These are phyloP conservation scores for Pseudopyricularia javanii DNA, from an alignment of 2,329 filamentous ascomycete genomes.

Conservation along the genomic window DNA sequence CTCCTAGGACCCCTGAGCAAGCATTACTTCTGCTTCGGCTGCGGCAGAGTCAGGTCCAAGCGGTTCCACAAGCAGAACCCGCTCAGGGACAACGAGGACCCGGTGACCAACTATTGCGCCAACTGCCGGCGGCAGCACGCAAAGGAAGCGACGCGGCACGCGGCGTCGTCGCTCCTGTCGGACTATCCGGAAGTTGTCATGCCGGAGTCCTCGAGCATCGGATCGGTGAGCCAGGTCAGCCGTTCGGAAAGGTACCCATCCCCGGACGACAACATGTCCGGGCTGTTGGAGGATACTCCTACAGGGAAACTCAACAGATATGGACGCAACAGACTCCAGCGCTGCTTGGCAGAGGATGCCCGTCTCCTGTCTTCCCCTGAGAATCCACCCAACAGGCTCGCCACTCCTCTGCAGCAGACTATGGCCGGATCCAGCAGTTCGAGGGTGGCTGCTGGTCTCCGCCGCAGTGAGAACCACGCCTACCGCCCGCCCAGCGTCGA, in stretches of 20 bases:
- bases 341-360: not conserved
- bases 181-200: not conserved
- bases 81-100: constrained; percentile 15
- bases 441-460: not conserved
- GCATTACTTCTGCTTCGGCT: constrained; percentile 28
- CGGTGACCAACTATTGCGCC: constrained; percentile 20
- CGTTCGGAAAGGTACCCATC: not conserved
- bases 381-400: not conserved
- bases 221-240: not conserved
- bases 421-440: not conserved
- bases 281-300: not conserved
- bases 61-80: constrained; percentile 23
- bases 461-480: not conserved
- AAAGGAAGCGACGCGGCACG: not conserved
- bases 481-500: constrained; percentile 2
- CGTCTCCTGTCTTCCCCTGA: not conserved
- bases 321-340: not conserved
- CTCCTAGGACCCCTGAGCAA: constrained; percentile 1
- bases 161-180: not conserved
- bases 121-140: constrained; percentile 16
- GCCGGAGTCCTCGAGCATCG: constrained; percentile 1
- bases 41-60: constrained; percentile 25
- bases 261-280: not conserved
- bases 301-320: not conserved
- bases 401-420: not conserved